These are phyloP conservation scores for Mycena maculata DNA, from an alignment of 768 basidiomycete genomes.

Conservation along the genomic window DNA sequence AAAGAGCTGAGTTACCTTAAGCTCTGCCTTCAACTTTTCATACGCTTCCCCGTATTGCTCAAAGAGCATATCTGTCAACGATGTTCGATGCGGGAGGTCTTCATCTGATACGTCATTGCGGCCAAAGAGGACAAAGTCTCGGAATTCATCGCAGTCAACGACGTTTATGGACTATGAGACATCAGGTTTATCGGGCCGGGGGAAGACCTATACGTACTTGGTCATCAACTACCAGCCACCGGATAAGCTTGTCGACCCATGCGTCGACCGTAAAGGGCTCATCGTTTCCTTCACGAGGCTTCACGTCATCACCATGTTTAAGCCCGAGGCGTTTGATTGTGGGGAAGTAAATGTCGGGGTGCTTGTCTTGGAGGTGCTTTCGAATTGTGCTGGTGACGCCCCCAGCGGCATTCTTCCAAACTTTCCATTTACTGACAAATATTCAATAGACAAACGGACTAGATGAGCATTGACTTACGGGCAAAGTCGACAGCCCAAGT, in stretches of 20 bases:
- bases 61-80: constrained; percentile 43
- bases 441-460: neutral
- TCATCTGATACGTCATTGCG: constrained; percentile 35
- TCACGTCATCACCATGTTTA: constrained; percentile 1
- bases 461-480: neutral
- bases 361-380: constrained; percentile 37
- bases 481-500: constrained; percentile 13
- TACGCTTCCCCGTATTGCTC: constrained; percentile 38
- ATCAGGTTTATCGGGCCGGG: neutral
- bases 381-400: constrained; percentile 37
- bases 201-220: constrained; percentile 41
- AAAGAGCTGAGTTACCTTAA: constrained; percentile 38
- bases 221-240: constrained; percentile 45
- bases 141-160: constrained; percentile 48
- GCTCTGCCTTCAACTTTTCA: constrained; percentile 33
- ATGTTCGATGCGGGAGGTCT: constrained; percentile 51
- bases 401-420: constrained; percentile 37
- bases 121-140: constrained; percentile 44
- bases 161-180: constrained; percentile 50
- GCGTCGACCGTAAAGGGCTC: constrained; percentile 38
- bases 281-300: too few species aligned
- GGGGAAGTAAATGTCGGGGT: constrained; percentile 31
- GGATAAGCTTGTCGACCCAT: constrained; percentile 34
- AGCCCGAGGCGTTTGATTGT: constrained; percentile 3
- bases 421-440: constrained; percentile 5